Conservation (phyloP, 805 yeast species). For the Cyberlindnera japonica region DNA sequence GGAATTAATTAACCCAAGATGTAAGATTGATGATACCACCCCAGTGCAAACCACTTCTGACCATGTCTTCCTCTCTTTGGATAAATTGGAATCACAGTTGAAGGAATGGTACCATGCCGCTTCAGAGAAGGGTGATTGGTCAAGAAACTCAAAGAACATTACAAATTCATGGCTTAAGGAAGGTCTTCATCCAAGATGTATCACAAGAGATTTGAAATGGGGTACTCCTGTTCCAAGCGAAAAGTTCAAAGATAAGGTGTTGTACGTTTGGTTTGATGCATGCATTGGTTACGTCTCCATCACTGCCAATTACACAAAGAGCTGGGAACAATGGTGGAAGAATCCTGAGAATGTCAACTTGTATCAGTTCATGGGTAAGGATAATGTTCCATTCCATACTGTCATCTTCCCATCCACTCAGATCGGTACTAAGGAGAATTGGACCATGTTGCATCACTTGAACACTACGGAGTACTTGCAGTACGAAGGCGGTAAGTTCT, state of each 20-base stretch:
- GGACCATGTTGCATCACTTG: slow-evolving; percentile 90
- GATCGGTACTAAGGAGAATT: slow-evolving; percentile 80
- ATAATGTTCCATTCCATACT: slow-evolving; percentile 97
- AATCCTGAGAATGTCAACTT: slow-evolving; percentile 84
- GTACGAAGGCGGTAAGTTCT: slow-evolving; percentile 97
- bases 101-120: slow-evolving; percentile 69
- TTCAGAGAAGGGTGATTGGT: slow-evolving; percentile 78
- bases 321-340: slow-evolving; percentile 93
- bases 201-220: slow-evolving; percentile 96
- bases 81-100: slow-evolving; percentile 76
- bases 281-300: slow-evolving; percentile 95
- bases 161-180: slow-evolving; percentile 92
- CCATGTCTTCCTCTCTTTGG: slow-evolving; percentile 79
- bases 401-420: slow-evolving; percentile 95
- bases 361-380: slow-evolving; percentile 99
- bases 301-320: slow-evolving; percentile 82
- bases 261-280: slow-evolving; percentile 99
- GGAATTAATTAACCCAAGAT: slow-evolving; percentile 90
- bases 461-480: slow-evolving; percentile 95
- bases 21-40: slow-evolving; percentile 82
- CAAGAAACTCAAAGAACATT: slow-evolving; percentile 83
- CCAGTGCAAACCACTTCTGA: slow-evolving; percentile 81
- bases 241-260: slow-evolving; percentile 80
- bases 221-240: slow-evolving; percentile 97
- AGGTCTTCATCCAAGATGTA: slow-evolving; percentile 91